Base-by-base conservation (phyloP, 345 rosid genomes). In the Lagerstroemia speciosa region DNA sequence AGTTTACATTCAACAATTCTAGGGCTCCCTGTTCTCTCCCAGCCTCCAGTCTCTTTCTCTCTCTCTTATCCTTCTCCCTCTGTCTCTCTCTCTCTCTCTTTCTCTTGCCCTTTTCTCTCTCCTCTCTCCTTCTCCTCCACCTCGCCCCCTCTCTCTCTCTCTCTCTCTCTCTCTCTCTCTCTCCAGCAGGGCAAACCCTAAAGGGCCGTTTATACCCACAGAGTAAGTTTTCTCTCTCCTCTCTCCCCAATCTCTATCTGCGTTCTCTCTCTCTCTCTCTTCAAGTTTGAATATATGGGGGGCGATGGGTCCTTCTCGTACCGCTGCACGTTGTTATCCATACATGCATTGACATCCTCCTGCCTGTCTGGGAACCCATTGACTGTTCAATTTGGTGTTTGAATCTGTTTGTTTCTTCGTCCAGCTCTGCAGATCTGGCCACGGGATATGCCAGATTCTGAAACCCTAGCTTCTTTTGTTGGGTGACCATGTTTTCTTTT, bases 151-250 rank as follows among this genome's bases (percentile, higher is more conserved):
- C 30, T 80, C 85, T 81, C 84, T 82, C 88, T 83, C 95, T 93
- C n/a, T n/a, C n/a, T n/a, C n/a, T n/a, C n/a, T n/a, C n/a, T n/a
- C n/a, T n/a, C n/a, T n/a, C n/a, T n/a, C n/a, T n/a, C n/a, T n/a
- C n/a, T 80, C 75, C 66, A 71, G 94, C 86, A 87, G 85, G 82
- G 83, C 83, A 81, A 87, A 86, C 85, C 96, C 89, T 82, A 75
- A 85, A 83, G 90, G 74, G 83, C 82, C 87, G 93, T 90, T 88
- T 83, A 72, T 89, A 79, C 78, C 78, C 81, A 74, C 88, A 79
- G 83, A 83, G 98, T 92, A 88, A 88, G 96, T 86, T 89, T 80
- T 88, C 89, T 86, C 95, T 90, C 88, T 83, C 92, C 83, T 82
- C 81, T 65, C 76, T 75, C 81, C 77, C 81, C 79, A 71, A 66